Conservation (phyloP, 2,329 filamentous ascomycete species). For the Cercospora sp. region DNA sequence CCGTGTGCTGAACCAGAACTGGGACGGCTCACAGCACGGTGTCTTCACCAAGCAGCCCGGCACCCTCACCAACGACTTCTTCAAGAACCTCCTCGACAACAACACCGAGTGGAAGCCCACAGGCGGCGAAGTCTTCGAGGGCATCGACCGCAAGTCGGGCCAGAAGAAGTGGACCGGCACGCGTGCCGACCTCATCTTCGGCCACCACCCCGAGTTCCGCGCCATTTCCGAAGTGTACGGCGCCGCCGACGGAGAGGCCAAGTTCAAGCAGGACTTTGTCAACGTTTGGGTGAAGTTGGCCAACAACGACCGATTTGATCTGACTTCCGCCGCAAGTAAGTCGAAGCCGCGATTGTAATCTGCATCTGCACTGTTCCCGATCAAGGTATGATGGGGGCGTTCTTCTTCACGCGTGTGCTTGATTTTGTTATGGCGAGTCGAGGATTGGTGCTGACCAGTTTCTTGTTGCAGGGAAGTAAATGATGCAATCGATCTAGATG, state of each 20-base stretch:
- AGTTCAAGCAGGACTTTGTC: constrained; percentile 72
- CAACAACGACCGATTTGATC: constrained; percentile 70
- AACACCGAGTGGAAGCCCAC: constrained; percentile 64
- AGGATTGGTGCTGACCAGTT: background rate
- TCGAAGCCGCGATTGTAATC: constrained; percentile 18
- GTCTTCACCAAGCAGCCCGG: constrained; percentile 69
- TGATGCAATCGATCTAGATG: background rate
- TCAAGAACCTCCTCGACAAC: constrained; percentile 73
- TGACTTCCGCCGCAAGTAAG: constrained; percentile 35
- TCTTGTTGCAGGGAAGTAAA: background rate
- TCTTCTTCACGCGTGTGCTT: background rate
- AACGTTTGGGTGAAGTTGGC: constrained; percentile 73
- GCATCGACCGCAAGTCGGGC: constrained; percentile 65
- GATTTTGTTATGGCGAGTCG: background rate
- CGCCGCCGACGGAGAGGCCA: constrained; percentile 58
- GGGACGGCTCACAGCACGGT: constrained; percentile 66
- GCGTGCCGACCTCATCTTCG: constrained; percentile 69
- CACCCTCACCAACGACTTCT: constrained; percentile 76
- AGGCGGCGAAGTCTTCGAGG: constrained; percentile 61
- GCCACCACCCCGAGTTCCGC: constrained; percentile 72
- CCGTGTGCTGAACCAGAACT: constrained; percentile 69
- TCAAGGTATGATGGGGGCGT: background rate
- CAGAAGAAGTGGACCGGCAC: constrained; percentile 68
- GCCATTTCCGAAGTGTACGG: constrained; percentile 71
- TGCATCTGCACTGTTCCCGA: background rate